Conservation (phyloP, 805 yeast genomes). For the Schwanniomyces yamadae region DNA sequence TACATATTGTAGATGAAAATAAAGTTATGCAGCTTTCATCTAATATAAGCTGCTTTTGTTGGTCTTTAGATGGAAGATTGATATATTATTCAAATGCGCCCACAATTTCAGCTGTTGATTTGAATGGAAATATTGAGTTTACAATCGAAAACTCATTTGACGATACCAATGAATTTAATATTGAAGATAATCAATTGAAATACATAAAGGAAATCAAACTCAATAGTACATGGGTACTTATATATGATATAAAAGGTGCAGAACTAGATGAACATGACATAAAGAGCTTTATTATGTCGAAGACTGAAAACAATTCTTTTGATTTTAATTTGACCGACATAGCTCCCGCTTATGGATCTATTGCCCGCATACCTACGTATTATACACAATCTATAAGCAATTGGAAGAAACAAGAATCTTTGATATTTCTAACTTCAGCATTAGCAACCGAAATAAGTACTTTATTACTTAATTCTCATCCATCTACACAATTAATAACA, state of each 20-base stretch:
- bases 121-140: constrained; percentile 1
- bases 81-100: constrained; percentile 20
- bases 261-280: constrained; percentile 29
- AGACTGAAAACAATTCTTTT: constrained; percentile 3
- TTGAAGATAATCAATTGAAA: constrained; percentile 13
- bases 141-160: constrained; percentile 7
- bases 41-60: constrained; percentile 8
- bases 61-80: constrained; percentile 17
- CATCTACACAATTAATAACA: constrained; percentile 2
- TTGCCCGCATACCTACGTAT: constrained; percentile 45
- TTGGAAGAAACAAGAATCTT: constrained; percentile 35
- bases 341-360: constrained; percentile 53
- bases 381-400: constrained; percentile 41
- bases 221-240: constrained; percentile 14
- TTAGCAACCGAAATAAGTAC: constrained; percentile 63
- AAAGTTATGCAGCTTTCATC: neutral
- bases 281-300: constrained; percentile 22
- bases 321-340: constrained; percentile 39
- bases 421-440: constrained; percentile 54
- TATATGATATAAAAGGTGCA: constrained; percentile 24
- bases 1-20: constrained; percentile 13
- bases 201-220: constrained; percentile 3
- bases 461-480: constrained; percentile 11
- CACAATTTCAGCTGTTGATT: constrained; percentile 13
- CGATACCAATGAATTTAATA: constrained; percentile 6